Evolutionary conservation across 2,329 filamentous ascomycete genomes (phyloP).

Genomic region (Apiospora arundinis): DNA sequence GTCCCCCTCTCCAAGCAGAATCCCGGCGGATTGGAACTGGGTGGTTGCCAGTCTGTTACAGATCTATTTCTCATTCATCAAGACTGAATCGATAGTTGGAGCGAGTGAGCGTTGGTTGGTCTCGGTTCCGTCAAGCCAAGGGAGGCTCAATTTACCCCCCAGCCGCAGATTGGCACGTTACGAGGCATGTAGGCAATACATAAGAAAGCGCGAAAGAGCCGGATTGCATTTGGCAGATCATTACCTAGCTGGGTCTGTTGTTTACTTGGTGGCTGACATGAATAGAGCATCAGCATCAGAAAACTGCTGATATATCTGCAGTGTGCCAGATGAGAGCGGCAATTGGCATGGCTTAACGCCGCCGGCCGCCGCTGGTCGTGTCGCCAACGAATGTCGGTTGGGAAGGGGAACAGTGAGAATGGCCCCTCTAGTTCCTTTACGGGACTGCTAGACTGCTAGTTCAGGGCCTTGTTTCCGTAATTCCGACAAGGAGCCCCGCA

Average conservation of each 20-base stretch:
- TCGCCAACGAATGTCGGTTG: too few relatives aligned
- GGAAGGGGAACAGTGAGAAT: neutral
- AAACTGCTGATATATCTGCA: neutral
- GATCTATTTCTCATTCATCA: neutral
- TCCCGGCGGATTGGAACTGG: slow-evolving; percentile 6
- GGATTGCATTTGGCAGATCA: neutral
- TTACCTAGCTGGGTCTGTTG: neutral
- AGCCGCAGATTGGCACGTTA: neutral
- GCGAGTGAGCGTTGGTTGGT: neutral
- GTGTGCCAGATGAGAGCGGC: neutral
- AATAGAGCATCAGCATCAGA: neutral
- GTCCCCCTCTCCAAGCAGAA: neutral
- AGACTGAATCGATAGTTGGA: neutral
- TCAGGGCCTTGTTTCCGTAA: slow-evolving; percentile 7
- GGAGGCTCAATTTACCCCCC: neutral
- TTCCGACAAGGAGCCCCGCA: slow-evolving; percentile 5
- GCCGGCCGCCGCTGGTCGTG: neutral
- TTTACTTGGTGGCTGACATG: neutral
- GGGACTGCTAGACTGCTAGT: too few relatives aligned
- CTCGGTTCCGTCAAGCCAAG: neutral
- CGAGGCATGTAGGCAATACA: neutral
- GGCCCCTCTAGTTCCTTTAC: neutral
- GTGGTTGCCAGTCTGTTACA: neutral
- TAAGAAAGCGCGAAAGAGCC: neutral
- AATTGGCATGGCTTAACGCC: neutral